Conservation (phyloP, 805 yeast genomes). For the Sugiyamaella lignohabitans region DNA sequence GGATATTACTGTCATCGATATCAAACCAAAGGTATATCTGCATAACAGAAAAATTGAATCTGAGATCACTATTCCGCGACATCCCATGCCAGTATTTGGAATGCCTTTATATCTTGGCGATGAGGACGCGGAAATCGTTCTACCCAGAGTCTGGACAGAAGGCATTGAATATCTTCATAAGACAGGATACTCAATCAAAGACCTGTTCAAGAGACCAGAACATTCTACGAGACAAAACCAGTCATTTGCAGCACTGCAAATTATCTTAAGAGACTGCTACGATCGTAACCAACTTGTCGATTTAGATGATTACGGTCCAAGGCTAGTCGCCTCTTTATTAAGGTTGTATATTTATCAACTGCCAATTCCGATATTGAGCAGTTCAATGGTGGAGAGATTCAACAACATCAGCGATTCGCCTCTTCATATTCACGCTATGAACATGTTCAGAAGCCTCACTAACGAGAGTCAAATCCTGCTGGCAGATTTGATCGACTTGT, state of each 20-base stretch:
- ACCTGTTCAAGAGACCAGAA: constrained; percentile 14
- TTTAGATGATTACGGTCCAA: constrained; percentile 52
- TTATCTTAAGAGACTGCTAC: constrained; percentile 29
- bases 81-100: constrained; percentile 30
- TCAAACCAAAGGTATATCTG: constrained; percentile 67
- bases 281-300: constrained; percentile 48
- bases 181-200: neutral
- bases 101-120: constrained; percentile 16
- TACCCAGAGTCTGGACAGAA: constrained; percentile 33
- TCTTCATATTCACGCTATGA: neutral
- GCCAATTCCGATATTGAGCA: constrained; percentile 49
- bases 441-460: too few species aligned
- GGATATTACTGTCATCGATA: constrained; percentile 70
- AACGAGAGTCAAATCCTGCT: constrained; percentile 27
- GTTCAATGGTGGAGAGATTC: constrained; percentile 31
- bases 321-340: constrained; percentile 41
- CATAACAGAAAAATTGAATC: constrained; percentile 53
- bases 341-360: constrained; percentile 45
- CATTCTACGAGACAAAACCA: constrained; percentile 20
- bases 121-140: constrained; percentile 13
- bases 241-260: constrained; percentile 1
- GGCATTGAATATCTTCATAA: constrained; percentile 10
- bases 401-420: constrained; percentile 6
- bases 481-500: constrained; percentile 41
- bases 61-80: constrained; percentile 45